Conservation (phyloP, 768 basidiomycete species). For the Amanita phalloides region DNA sequence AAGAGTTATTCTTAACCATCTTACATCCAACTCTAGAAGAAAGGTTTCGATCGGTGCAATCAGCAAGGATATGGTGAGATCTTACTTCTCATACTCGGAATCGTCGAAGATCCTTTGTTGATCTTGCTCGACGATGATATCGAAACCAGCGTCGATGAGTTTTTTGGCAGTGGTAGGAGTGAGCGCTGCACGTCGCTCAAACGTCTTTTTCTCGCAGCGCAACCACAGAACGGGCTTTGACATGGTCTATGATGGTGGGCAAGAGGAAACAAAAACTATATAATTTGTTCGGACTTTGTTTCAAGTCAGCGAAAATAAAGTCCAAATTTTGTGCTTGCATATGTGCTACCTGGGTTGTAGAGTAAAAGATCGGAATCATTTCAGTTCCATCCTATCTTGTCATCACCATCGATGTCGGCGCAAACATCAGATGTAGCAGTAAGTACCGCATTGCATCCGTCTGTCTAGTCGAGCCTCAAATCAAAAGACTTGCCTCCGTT, state of each 20-base stretch:
- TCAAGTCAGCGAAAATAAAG: too few relatives aligned
- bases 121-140: constrained; percentile 87
- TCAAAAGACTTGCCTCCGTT: not conserved
- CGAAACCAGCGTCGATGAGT: constrained; percentile 84
- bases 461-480: not conserved
- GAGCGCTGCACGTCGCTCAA: constrained; percentile 87
- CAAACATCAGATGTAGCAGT: not conserved
- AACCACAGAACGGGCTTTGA: constrained; percentile 68
- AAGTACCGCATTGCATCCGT: not conserved
- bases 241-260: constrained; percentile 22
- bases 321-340: too few relatives aligned
- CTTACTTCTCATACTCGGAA: constrained; percentile 86
- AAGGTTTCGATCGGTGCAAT: not conserved
- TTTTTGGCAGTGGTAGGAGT: constrained; percentile 86
- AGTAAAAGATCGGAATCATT: too few relatives aligned
- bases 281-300: too few relatives aligned
- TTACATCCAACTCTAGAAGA: constrained; percentile 76
- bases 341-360: too few relatives aligned
- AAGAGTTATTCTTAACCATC: constrained; percentile 79
- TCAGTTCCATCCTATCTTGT: not conserved
- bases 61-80: constrained; percentile 8
- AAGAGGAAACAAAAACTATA: not conserved
- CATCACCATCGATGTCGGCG: not conserved
- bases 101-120: constrained; percentile 92
- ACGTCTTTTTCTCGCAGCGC: constrained; percentile 93